A percentile compares a stretch with the other conserved stretches of the same genome.
Conservation (phyloP, 2,329 filamentous ascomycete genomes). For the Fusarium phyllophilum region DNA sequence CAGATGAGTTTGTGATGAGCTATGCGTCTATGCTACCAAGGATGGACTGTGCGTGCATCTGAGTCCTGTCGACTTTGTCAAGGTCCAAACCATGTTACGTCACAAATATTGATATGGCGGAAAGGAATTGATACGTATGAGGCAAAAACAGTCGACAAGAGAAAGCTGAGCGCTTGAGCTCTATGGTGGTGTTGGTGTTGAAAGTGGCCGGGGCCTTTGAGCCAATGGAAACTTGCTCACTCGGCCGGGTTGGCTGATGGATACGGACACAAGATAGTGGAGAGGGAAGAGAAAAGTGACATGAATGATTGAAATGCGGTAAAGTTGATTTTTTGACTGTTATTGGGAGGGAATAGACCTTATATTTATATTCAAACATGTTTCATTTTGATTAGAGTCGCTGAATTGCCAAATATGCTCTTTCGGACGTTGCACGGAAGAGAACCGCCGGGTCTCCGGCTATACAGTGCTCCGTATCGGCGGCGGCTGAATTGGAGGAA, state of each 20-base stretch:
- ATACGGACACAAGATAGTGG: conserved; percentile 32
- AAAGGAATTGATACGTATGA: conserved; percentile 4
- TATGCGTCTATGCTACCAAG: not conserved
- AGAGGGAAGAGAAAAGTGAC: conserved; percentile 20
- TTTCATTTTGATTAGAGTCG: not conserved
- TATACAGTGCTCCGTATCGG: conserved; percentile 26
- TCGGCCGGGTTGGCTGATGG: conserved; percentile 42
- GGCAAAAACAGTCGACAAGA: conserved; percentile 6
- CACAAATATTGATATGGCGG: not conserved
- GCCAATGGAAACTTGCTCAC: conserved; percentile 62
- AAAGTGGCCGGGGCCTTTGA: conserved; percentile 26
- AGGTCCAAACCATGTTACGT: not conserved
- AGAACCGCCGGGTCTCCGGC: conserved; percentile 20
- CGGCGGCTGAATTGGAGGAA: conserved; percentile 15
- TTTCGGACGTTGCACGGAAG: conserved; percentile 21
- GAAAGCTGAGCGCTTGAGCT: conserved; percentile 27
- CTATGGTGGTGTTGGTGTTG: conserved; percentile 37
- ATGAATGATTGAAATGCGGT: conserved; percentile 1
- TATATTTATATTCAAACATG: not conserved
- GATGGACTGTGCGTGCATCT: conserved; percentile 17
- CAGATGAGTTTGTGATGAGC: conserved; percentile 1
- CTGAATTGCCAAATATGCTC: not conserved
- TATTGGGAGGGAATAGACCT: not conserved
- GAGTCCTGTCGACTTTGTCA: not conserved
- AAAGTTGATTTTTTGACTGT: not conserved